Conservation (phyloP, 116 monocot species). For the Thalassia testudinum region DNA sequence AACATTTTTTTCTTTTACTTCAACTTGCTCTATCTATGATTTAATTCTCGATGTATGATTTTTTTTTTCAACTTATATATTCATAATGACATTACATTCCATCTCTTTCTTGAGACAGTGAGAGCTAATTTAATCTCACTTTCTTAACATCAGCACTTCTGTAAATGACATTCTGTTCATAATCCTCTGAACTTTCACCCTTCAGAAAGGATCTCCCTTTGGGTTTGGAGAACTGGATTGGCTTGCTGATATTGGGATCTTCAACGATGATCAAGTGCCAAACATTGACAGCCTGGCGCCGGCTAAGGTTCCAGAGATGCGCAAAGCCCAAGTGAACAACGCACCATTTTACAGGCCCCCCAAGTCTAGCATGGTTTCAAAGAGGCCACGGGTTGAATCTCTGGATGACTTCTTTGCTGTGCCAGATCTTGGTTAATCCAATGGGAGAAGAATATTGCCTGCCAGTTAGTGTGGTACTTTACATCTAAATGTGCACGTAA, state of each 20-base stretch:
- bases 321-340: slow-evolving; percentile 12
- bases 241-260: slow-evolving; percentile 54
- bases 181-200: background rate
- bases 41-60: background rate
- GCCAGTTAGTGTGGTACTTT: too few relatives aligned
- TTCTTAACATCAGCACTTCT: background rate
- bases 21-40: too few relatives aligned
- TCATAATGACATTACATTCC: background rate
- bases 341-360: slow-evolving; percentile 14
- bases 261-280: slow-evolving; percentile 21
- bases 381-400: slow-evolving; percentile 54
- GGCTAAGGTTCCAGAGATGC: slow-evolving; percentile 62
- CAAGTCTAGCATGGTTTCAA: slow-evolving; percentile 19
- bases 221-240: slow-evolving; percentile 64
- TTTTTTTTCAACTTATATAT: background rate
- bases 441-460: too few relatives aligned
- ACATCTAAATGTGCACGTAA: background rate
- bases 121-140: too few relatives aligned
- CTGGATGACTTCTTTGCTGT: slow-evolving; percentile 72
- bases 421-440: slow-evolving; percentile 85
- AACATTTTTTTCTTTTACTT: too few relatives aligned
- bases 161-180: background rate
- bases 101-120: too few relatives aligned
- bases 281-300: slow-evolving; percentile 3
- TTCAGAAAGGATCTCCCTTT: slow-evolving; percentile 37